Base-by-base conservation (phyloP, 352 stramenopile genomes). In the Phytophthora boehmeriae region DNA sequence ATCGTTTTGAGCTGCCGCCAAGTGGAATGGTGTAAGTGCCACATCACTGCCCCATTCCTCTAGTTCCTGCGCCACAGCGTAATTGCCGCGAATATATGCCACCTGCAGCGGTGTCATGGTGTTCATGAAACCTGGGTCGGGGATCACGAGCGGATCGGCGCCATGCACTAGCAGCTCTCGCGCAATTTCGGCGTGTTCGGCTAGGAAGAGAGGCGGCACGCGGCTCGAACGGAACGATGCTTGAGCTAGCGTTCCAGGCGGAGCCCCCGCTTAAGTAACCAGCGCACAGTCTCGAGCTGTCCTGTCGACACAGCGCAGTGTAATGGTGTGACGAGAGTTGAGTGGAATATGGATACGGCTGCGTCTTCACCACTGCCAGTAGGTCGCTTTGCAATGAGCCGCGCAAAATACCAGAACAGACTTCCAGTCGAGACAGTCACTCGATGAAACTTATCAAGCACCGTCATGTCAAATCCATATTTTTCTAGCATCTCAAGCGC, bases 21-120 rank as follows among this genome's bases (percentile, higher is more conserved):
- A 43, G 39, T 92, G 83, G 34, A 91, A 84, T 4, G 83, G 83
- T 11, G 83, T 92, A 35, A 92, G 66, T 5, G 83, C 81, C 4
- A 92, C 78, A 35, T 92, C 83, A 19, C 73, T 62, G 22, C 83
- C 83, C 78, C 78, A 88, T 8, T 90, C 78, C 47, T 92, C 83
- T 2, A 92, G 64, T 48, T 86, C 83, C 16, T 79, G 72, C 1
- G 76, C 82, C 1, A 92, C 78, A 0, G 81, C 78, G 32, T 75
- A 88, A 48, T 91, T 90, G 10, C 76, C 80, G 27, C 81, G 71
- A 30, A 92, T 42, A 54, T 90, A 92, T 16, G 83, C 80, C 4
- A 90, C 55, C 49, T 92, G 80, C 8, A 92, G 55, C 16, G 72
- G 80, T 1, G 83, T 90, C 11, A 92, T 61, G 20, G 83, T 92